Evolutionary conservation across 805 yeast species (phyloP), one percentile per base, ranked within the genome.

Genomic region (Komagataella ulmi): DNA sequence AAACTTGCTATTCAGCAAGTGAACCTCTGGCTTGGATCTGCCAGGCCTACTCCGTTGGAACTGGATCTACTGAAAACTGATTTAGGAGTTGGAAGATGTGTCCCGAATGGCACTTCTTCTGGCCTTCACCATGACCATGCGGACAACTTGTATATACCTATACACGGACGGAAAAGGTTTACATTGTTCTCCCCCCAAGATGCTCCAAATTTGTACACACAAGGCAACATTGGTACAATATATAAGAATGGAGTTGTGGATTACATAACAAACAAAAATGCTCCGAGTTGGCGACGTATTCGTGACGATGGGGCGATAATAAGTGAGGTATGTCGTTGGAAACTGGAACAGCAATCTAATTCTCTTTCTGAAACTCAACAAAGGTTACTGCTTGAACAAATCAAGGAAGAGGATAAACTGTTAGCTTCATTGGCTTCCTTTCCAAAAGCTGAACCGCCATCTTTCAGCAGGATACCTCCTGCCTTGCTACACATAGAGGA

Each of bases 61-160:
- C 17, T 65, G 7, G 60, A 64, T 19, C 50, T 54, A 2, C 30
- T 48, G 1, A 56, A 60, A 14, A 52, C 55, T 2, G 63, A 65
- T 48, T 60, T 66, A 17, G 76, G 77, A 1, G 61, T 80, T 3
- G 87, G 87, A 1, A 76, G 78, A 58, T 66, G 66, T 19, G 64
- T 83, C 0, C 84, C 88, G 1, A 75, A 77, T 1, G 84, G 83
- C 1, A 70, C 81, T 0, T 81, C 88, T 0, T 81, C 89, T 1
- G 91, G 91, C 0, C 65, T 85, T 10, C 91, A 85, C 58, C 91
- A 85, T 61, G 91, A 85, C 61, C 90, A 84, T 64, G 87, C 90
- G 1, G 90, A 84, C 60, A 85, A 85, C 58, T 65, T 85, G 43
- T 85, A 85, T 60, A 69, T 84, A 3, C 76, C 85, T 1, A 60